Evolutionary conservation across 1,139 yeast genomes (phyloP).

Genomic region (Geotrichum siamense): DNA sequence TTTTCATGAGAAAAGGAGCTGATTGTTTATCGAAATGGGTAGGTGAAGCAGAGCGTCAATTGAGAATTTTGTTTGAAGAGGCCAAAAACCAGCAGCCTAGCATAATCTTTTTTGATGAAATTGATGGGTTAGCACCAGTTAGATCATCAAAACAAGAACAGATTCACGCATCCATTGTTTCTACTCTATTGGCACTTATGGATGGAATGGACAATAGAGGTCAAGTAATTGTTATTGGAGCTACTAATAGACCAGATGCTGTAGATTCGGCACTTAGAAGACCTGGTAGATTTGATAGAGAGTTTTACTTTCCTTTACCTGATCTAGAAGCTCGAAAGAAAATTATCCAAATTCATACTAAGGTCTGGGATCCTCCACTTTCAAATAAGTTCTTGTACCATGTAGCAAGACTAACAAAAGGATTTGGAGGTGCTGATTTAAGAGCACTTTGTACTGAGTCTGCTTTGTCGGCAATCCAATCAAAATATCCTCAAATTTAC

Average conservation of each 20-base stretch:
- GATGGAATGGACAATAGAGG: conserved; percentile 98
- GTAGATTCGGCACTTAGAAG: conserved; percentile 94
- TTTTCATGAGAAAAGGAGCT: conserved; percentile 97
- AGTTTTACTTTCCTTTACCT: conserved; percentile 90
- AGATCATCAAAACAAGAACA: conserved; percentile 96
- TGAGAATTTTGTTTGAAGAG: conserved; percentile 83
- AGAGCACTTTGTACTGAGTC: conserved; percentile 94
- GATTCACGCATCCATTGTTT: conserved; percentile 94
- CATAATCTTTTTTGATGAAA: conserved; percentile 91
- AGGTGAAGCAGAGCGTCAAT: conserved; percentile 95
- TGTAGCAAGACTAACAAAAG: conserved; percentile 81
- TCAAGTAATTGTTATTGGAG: conserved; percentile 95
- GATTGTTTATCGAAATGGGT: conserved; percentile 97
- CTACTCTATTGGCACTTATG: conserved; percentile 89
- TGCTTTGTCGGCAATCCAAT: conserved; percentile 85
- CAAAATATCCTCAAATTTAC: conserved; percentile 90
- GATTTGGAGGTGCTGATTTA: conserved; percentile 96
- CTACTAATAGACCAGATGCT: conserved; percentile 95
- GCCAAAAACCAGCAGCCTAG: conserved; percentile 95
- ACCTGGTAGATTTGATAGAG: conserved; percentile 96
- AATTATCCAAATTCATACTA: conserved; percentile 76
- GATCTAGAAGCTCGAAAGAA: conserved; percentile 70
- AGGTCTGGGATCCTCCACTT: conserved; percentile 76
- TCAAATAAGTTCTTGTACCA: conserved; percentile 51
- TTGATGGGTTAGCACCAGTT: conserved; percentile 96